Base-by-base conservation (phyloP, 805 yeast species). In the Starmerella roubikii region DNA sequence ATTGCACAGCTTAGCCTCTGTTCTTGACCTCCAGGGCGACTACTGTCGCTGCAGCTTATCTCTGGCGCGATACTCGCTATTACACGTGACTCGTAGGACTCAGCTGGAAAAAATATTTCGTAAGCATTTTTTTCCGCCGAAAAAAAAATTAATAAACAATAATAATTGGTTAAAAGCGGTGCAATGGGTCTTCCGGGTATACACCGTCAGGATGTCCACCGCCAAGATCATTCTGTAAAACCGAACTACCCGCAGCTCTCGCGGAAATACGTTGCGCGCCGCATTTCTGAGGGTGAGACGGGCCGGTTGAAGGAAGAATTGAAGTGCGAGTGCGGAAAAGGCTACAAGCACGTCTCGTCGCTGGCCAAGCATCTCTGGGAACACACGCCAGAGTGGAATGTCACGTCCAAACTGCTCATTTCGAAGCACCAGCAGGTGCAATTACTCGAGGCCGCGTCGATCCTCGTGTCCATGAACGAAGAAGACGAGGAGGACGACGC, bases 351-450 rank as follows among this genome's bases (percentile, higher is more conserved):
- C 60, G 78, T 83, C 5, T 76, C 85, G 1, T 77, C 86, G n/a
- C 66, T 82, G 43, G 91, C 93, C 2, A 82, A 82, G 57, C 93
- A 82, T 60, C 60, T 83, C 29, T 83, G 94, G 94, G 94, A 83
- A 54, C 94, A 83, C 57, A 83, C 94, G 0, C 93, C 94, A 0
- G 94, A 84, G 55, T 83, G 94, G 94, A 80, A 75, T 52, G 77
- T 78, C 56, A 84, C 94, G 3, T 78, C 81, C 49, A 80, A 79
- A 55, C 63, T 83, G 38, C 64, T 78, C 27, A 81, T 84, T 27
- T 76, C 83, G n/a, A 81, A 81, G 57, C 93, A 81, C 59, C 93
- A 81, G 58, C 93, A 81, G 56, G 93, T 82, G 13, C 93, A 81
- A 59, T 64, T 81, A 28, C 64, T 81, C 36, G 93, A 59, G 40